Conservation (phyloP, 2,329 filamentous ascomycete genomes). For the Rutstroemia sp. region DNA sequence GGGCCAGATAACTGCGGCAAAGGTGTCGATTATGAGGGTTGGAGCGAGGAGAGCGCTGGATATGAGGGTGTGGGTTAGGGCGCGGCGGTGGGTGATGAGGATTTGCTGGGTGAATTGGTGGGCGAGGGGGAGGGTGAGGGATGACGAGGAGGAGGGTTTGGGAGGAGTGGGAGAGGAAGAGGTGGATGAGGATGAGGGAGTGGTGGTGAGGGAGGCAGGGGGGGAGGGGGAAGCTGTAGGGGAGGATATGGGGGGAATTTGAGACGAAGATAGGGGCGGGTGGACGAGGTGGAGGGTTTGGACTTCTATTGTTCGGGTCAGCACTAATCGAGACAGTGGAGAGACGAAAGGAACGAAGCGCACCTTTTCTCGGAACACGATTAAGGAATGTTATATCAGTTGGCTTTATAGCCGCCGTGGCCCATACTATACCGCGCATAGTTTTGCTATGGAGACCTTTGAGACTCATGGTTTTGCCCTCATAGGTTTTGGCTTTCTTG, state of each 20-base stretch:
- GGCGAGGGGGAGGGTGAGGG: neutral
- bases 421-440: conserved; percentile 10
- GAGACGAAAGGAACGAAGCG: neutral
- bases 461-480: conserved; percentile 11
- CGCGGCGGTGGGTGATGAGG: neutral
- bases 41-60: neutral
- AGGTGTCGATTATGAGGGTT: conserved; percentile 14
- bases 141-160: neutral
- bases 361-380: conserved; percentile 12
- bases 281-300: neutral
- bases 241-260: no score
- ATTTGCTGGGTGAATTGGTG: neutral
- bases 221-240: no score
- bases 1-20: conserved; percentile 26
- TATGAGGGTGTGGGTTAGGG: neutral
- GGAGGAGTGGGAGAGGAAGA: neutral
- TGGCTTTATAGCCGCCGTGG: conserved; percentile 8
- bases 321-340: neutral
- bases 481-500: conserved; percentile 12
- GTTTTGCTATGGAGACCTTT: conserved; percentile 12
- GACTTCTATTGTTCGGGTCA: no score
- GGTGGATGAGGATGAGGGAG: neutral
- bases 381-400: conserved; percentile 14
- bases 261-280: neutral
- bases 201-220: neutral